Base-by-base conservation (phyloP, 2,329 filamentous ascomycete species). In the Acrocalymma vagum region DNA sequence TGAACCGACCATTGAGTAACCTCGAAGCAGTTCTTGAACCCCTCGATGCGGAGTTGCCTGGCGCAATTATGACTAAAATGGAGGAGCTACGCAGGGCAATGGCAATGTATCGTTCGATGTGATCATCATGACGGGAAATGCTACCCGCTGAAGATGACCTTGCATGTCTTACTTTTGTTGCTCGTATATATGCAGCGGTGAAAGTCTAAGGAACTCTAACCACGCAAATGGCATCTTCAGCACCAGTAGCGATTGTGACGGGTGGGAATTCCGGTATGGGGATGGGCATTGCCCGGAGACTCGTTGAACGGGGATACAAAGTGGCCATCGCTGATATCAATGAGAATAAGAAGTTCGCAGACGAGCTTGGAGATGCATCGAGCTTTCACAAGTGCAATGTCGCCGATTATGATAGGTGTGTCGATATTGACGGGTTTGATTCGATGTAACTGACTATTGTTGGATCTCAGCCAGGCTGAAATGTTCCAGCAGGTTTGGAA, bases 401-500 rank as follows among this genome's bases (percentile, higher is more conserved):
- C n/a, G 58, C 60, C 8, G 56, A 62, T 37, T 63, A 63, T 32
- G 51, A 60, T 17, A 59, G 51, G 55, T 55, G 14, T 21, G 36
- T 43, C 17, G 7, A 29, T 27, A 5, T 15, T 37, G 3, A 30
- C 18, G 25, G 10, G 17, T 16, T 10, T 18, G n/a, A n/a, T n/a
- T n/a, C n/a, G n/a, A n/a, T n/a, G 3, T 13, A 11, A 17, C n/a
- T 21, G 17, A 20, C 13, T 21, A 6, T 16, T 44, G 14, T 38
- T 28, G 6, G 9, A 10, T 15, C 20, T 67, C 13, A 72, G 71
- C 72, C 76, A 79, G 40, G 74, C 74, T 0, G 37, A 50, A 5
- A 69, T 69, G 21, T 81, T 81, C 51, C 58, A 66, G 15, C 42
- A 67, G 9, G 74, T 77, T 0, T 78, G 69, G 62, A 49, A 65